These are phyloP conservation scores for Chlamydomonas eustigma DNA, from an alignment of 139 green algal species.

Conservation along the genomic window DNA sequence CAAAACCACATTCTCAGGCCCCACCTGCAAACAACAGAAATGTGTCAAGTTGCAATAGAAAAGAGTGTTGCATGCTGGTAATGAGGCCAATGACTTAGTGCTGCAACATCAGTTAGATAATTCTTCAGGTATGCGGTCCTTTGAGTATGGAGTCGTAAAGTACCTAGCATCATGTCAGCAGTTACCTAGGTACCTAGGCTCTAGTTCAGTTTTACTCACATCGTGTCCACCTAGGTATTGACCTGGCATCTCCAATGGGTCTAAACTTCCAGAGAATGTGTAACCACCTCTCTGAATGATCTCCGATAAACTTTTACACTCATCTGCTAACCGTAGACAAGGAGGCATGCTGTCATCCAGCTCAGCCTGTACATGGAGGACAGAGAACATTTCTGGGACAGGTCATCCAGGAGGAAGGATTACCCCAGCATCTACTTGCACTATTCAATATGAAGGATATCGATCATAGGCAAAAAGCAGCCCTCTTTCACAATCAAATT, in stretches of 20 bases:
- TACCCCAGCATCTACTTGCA: not conserved
- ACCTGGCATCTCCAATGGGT: conserved; percentile 83
- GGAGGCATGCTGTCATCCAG: conserved; percentile 76
- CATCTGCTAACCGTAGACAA: conserved; percentile 76
- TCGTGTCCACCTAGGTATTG: conserved; percentile 43
- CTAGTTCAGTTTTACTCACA: no score
- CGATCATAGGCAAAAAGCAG: no score
- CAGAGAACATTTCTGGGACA: no score
- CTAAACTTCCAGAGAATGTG: not conserved
- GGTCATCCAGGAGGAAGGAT: not conserved
- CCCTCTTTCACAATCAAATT: no score
- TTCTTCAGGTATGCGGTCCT: no score
- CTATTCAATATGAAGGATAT: no score
- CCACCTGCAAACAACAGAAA: conserved; percentile 27
- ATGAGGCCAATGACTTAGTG: not conserved
- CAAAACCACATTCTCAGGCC: conserved; percentile 55
- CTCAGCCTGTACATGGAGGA: conserved; percentile 26
- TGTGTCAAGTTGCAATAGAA: not conserved
- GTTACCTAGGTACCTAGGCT: no score
- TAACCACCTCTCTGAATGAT: conserved; percentile 37
- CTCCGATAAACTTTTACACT: conserved; percentile 57
- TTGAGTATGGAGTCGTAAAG: no score
- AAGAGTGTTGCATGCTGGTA: no score
- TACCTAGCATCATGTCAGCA: no score
- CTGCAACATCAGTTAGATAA: no score